Evolutionary conservation across 352 stramenopile species (phyloP), one percentile per base, ranked within the genome.

Genomic region (Globisporangium solare): DNA sequence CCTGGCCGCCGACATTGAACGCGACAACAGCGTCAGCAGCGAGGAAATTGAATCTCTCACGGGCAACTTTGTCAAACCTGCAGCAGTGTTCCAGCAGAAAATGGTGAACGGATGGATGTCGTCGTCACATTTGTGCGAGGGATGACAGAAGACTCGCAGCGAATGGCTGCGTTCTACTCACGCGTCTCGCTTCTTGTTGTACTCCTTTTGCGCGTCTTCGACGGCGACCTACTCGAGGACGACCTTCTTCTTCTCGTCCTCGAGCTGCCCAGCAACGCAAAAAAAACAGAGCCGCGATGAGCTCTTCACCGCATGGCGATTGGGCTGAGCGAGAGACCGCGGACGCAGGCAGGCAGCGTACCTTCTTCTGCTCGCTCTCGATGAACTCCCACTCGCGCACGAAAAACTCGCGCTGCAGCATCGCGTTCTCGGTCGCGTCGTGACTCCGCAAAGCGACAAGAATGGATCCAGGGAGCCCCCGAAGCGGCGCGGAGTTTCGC

Each of bases 181-280:
- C 81, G 67, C 79, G 12, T 73, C 64, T 11, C 79, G 77, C 56
- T 86, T 88, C 52, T 66, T 54, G 40, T 83, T 73, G 56, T 84
- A 88, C 45, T 79, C 74, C 46, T 79, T 67, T 59, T 92, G 82
- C 2, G 70, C 67, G 57, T 88, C 74, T 40, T 89, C 82, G 13
- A 92, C 72, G 0, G 56, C 50, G 46, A 89, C 69, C 79, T 79
- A 92, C 60, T 90, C 82, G 17, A 71, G 54, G 46, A 88, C 80
- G 17, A 90, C 68, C 46, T 85, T 83, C n/a, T 83, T 78, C 61
- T 89, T 92, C 57, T 89, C 82, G 11, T 83, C 72, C 14, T 79
- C 69, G 11, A 92, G 69, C 18, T n/a, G n/a, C n/a, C n/a, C n/a
- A n/a, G n/a, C n/a, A n/a, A n/a, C n/a, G n/a, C n/a, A n/a, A n/a